Evolutionary conservation across 2,329 filamentous ascomycete genomes (phyloP).

Genomic region (Paracoccidioides brasiliensis): DNA sequence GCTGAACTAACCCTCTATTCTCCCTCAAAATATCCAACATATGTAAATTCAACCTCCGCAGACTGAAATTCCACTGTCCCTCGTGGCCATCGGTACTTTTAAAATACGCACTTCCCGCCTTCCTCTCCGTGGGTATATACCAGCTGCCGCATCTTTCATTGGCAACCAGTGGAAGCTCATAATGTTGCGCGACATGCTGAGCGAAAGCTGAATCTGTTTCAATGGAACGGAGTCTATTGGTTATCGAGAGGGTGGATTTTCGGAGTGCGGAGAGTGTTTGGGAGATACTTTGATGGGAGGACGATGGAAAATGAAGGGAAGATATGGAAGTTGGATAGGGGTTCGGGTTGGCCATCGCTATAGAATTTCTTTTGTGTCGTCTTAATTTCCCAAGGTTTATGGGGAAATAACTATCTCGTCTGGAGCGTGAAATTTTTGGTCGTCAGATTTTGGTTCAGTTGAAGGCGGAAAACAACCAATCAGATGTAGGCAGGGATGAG

Average conservation of each 20-base stretch:
- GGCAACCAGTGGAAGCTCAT: slow-evolving; percentile 59
- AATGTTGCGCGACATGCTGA: slow-evolving; percentile 36
- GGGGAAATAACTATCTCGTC: not conserved
- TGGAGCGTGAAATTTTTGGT: not conserved
- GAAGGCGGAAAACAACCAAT: too few relatives aligned
- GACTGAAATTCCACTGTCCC: slow-evolving; percentile 81
- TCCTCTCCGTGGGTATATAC: slow-evolving; percentile 60
- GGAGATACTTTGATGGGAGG: slow-evolving; percentile 50
- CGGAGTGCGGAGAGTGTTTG: slow-evolving; percentile 59
- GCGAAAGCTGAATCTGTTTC: slow-evolving; percentile 65
- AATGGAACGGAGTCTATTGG: slow-evolving; percentile 74
- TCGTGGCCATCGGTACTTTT: slow-evolving; percentile 95
- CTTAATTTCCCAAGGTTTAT: not conserved
- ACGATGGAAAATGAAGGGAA: slow-evolving; percentile 41
- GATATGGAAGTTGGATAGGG: slow-evolving; percentile 25
- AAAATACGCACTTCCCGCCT: slow-evolving; percentile 73
- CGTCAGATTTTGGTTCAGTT: not conserved
- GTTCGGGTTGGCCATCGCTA: slow-evolving; percentile 17
- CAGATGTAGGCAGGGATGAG: too few relatives aligned
- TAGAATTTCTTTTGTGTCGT: not conserved
- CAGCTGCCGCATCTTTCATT: slow-evolving; percentile 95
- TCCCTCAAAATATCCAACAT: slow-evolving; percentile 54
- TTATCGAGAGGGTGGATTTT: slow-evolving; percentile 61
- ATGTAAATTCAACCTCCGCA: slow-evolving; percentile 71
- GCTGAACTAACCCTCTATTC: slow-evolving; percentile 47